phyloP scores from a whole-genome alignment of 208 protist species.

The Sergeia podlipaevii region DNA sequence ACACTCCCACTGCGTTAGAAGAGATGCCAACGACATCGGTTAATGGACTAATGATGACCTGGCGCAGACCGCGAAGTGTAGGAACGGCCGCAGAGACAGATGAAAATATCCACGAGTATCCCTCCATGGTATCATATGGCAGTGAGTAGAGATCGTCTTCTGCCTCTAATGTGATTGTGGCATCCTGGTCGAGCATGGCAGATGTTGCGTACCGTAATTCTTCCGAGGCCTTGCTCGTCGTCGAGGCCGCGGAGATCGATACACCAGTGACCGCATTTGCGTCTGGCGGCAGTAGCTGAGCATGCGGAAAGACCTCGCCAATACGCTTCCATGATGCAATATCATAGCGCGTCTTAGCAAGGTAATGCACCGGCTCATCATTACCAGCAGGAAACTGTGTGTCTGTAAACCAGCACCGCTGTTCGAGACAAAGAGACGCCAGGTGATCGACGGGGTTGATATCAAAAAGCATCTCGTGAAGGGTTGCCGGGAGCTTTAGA shows the following conservation, averaged over 20 bases:
- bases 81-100: slow-evolving; percentile 29
- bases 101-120: slow-evolving; percentile 65
- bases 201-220: too few relatives aligned
- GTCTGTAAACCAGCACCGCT: slow-evolving; percentile 63
- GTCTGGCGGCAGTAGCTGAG: slow-evolving; percentile 38
- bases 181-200: too few relatives aligned
- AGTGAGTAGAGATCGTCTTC: slow-evolving; percentile 16
- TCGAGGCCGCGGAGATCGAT: too few relatives aligned
- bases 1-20: slow-evolving; percentile 27
- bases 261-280: too few relatives aligned
- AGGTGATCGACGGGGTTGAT: slow-evolving; percentile 46
- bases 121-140: slow-evolving; percentile 16
- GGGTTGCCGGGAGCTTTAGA: slow-evolving; percentile 15
- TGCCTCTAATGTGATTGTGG: too few relatives aligned
- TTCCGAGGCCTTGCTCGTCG: too few relatives aligned
- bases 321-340: slow-evolving; percentile 59
- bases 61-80: not conserved
- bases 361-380: slow-evolving; percentile 32
- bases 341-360: slow-evolving; percentile 34
- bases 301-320: slow-evolving; percentile 47
- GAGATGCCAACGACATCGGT: not conserved
- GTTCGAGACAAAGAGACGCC: slow-evolving; percentile 31
- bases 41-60: slow-evolving; percentile 22
- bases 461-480: slow-evolving; percentile 66
- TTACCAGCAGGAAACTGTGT: slow-evolving; percentile 60